Evolutionary conservation across 441 rosid species (phyloP).

Genomic region (Raphanus hybrid): DNA sequence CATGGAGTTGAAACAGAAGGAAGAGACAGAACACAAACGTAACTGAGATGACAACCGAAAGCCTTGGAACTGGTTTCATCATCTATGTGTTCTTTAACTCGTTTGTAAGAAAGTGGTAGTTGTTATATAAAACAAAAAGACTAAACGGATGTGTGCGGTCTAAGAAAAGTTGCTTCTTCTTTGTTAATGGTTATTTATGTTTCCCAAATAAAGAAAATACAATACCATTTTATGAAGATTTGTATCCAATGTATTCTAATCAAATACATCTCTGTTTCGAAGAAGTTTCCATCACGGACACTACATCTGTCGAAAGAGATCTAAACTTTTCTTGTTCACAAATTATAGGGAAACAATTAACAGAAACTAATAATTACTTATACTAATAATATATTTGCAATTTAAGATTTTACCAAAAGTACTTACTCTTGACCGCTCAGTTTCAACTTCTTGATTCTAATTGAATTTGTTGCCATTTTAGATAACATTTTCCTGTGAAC

Average conservation of each 20-base stretch:
- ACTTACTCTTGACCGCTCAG: background rate
- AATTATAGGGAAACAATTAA: background rate
- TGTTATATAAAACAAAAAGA: background rate
- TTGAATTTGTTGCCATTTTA: background rate
- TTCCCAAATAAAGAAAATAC: background rate
- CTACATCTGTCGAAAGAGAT: background rate
- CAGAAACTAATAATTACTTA: background rate
- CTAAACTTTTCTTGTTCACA: background rate
- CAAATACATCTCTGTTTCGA: background rate
- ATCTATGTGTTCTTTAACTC: conserved; percentile 10
- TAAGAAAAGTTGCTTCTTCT: background rate
- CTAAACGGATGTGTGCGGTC: background rate
- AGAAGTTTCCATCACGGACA: background rate
- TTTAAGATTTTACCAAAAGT: background rate
- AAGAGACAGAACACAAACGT: conserved; percentile 30
- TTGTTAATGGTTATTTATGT: background rate
- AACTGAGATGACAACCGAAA: conserved; percentile 21
- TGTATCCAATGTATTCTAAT: background rate
- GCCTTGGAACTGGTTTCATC: conserved; percentile 37
- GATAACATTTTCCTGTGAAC: background rate
- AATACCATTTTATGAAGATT: background rate
- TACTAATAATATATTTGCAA: background rate
- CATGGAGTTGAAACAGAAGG: conserved; percentile 24
- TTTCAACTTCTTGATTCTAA: background rate
- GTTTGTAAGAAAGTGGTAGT: background rate